Evolutionary conservation across 331 rosid genomes (phyloP).

Genomic region (Malus hybrid): DNA sequence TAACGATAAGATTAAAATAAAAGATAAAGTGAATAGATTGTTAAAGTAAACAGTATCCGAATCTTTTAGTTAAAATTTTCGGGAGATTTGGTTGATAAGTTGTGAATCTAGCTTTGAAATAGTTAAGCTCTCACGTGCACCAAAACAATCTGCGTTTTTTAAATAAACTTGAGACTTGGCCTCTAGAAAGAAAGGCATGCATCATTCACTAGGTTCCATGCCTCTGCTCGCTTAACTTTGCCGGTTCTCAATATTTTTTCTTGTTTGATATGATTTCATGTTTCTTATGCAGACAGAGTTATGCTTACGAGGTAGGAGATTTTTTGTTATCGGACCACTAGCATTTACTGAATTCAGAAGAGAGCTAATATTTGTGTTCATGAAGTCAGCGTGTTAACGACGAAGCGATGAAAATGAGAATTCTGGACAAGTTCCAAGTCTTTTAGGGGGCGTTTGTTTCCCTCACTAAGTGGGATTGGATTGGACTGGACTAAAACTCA

Average conservation of each 20-base stretch:
- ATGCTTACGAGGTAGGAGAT: neutral
- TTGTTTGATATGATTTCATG: neutral
- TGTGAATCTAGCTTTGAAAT: neutral
- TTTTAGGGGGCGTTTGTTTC: too few relatives aligned
- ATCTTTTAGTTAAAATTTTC: too few relatives aligned
- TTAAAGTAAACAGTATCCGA: too few relatives aligned
- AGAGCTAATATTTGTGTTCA: neutral
- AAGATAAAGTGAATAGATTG: too few relatives aligned
- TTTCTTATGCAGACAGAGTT: conserved; percentile 12
- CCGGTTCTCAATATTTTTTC: neutral
- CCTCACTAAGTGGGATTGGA: too few relatives aligned
- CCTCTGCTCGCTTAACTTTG: neutral
- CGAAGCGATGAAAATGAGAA: neutral
- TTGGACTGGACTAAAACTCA: too few relatives aligned
- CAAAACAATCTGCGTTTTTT: neutral
- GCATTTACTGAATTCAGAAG: neutral
- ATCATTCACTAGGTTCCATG: neutral
- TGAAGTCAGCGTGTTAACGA: neutral
- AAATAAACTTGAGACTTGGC: neutral
- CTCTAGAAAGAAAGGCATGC: neutral
- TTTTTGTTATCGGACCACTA: neutral
- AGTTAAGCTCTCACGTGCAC: neutral
- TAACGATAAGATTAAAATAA: too few relatives aligned
- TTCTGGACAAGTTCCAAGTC: too few relatives aligned
- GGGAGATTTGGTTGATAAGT: neutral